Evolutionary conservation across 1,284 basidiomycete species (phyloP), one percentile per base, ranked within the genome.

Genomic region (Athelia sp.): DNA sequence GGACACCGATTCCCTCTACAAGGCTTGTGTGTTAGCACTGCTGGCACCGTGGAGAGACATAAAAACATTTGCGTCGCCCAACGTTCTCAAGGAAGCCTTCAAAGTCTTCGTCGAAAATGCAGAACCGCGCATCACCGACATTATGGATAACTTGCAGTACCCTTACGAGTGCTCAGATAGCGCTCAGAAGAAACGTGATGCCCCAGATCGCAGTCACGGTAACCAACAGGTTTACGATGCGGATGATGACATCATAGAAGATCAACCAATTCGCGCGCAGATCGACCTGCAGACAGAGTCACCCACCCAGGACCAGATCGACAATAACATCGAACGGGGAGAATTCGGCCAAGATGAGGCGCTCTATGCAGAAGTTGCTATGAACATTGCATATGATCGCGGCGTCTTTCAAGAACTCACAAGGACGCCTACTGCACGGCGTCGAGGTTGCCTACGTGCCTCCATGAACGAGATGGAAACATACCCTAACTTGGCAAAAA

Each of bases 21-120:
- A 58, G 47, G 72, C 71, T 2, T 57, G 48, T 2, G 71, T 75
- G 58, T 48, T 75, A 1, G 4, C 62, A 8, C 55, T 75, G 1
- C 50, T 76, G 0, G 68, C 65, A 40, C 72, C 72, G 18, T 76
- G 73, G 73, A 42, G 66, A n/a, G n/a, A n/a, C n/a, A n/a, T n/a
- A n/a, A n/a, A n/a, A n/a, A n/a, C n/a, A n/a, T n/a, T n/a, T 11
- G 11, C n/a, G 32, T 11, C 11, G 32, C 32, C 32, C n/a, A n/a
- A 34, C 32, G 32, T 11, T n/a, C n/a, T n/a, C 32, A 34, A 11
- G n/a, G 11, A 11, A 11, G n/a, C 11, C 11, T n/a, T n/a, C n/a
- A n/a, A 34, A n/a, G 11, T 11, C n/a, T 34, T 34, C n/a, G n/a
- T n/a, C n/a, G n/a, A n/a, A n/a, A n/a, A n/a, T n/a, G n/a, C n/a